These are phyloP conservation scores for Staphylotrichum longicolle DNA, from an alignment of 495 filamentous ascomycete species.

Conservation along the genomic window DNA sequence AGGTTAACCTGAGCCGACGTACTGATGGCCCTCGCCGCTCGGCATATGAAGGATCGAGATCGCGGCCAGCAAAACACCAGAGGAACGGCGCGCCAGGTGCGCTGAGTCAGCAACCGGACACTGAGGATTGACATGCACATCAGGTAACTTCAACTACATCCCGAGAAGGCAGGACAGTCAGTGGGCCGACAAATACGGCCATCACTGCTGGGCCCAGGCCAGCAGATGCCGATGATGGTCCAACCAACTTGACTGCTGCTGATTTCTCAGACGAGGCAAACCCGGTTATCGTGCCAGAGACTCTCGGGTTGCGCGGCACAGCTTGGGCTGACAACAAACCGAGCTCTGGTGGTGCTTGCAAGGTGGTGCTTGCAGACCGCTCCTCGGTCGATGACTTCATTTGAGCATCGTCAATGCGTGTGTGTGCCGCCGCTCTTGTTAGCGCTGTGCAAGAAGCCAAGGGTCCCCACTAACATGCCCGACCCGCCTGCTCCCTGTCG, in stretches of 20 bases:
- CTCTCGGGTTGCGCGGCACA: background rate
- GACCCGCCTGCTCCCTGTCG: conserved; percentile 15
- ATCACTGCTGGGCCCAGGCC: background rate
- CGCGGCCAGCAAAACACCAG: no score
- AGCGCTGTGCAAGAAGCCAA: background rate
- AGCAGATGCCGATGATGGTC: background rate
- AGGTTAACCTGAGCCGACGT: no score
- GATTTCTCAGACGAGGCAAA: background rate
- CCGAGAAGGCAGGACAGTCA: no score
- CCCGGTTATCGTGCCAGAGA: background rate
- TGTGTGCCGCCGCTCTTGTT: conserved; percentile 3
- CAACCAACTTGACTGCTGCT: background rate
- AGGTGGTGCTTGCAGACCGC: conserved; percentile 10
- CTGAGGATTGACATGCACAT: no score
- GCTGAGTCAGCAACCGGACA: no score
- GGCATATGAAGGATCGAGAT: no score
- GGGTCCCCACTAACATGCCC: conserved; percentile 12
- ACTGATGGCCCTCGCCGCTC: no score
- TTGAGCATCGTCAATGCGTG: conserved; percentile 10
- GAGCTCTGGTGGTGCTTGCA: background rate
- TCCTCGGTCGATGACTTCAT: conserved; percentile 19
- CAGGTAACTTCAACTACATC: no score
- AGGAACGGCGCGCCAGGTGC: no score
- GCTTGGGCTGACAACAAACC: conserved; percentile 4
- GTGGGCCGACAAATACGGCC: conserved; percentile 6